phyloP scores from a whole-genome alignment of 2,329 filamentous ascomycete genomes.

The Ascocoryne sarcoides region DNA sequence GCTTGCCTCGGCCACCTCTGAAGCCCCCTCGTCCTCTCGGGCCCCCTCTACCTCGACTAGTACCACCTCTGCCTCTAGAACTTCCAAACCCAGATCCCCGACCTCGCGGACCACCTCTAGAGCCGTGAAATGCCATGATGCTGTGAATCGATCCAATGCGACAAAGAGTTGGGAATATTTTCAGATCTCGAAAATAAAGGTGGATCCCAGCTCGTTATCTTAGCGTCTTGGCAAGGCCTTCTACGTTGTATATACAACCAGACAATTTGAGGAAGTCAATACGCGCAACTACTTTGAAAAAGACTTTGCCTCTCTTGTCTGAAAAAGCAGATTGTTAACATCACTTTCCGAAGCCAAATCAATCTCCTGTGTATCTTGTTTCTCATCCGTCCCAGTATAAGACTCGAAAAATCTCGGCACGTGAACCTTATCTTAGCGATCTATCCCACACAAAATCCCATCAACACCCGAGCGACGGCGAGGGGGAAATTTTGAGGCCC shows the following conservation, averaged over 20 bases:
- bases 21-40: slow-evolving; percentile 11
- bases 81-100: slow-evolving; percentile 14
- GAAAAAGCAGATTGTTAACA: too few relatives aligned
- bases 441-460: slow-evolving; percentile 5
- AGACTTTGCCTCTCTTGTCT: too few relatives aligned
- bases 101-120: slow-evolving; percentile 18
- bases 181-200: not conserved
- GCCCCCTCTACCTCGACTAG: slow-evolving; percentile 20
- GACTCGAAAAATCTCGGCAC: too few relatives aligned
- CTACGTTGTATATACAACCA: not conserved
- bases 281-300: too few relatives aligned
- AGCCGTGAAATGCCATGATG: slow-evolving; percentile 21
- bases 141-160: slow-evolving; percentile 19
- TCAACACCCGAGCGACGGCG: slow-evolving; percentile 8
- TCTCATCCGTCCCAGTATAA: too few relatives aligned
- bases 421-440: slow-evolving; percentile 9
- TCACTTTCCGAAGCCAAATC: too few relatives aligned
- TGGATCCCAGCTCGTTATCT: not conserved
- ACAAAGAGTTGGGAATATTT: slow-evolving; percentile 27
- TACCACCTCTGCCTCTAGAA: slow-evolving; percentile 22
- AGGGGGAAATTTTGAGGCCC: slow-evolving; percentile 14
- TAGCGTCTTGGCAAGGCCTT: not conserved
- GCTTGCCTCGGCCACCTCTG: slow-evolving; percentile 29
- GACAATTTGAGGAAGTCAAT: not conserved
- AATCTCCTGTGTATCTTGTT: too few relatives aligned